These are phyloP conservation scores for Sarocladium strictum DNA, from an alignment of 2,329 filamentous ascomycete genomes.

Conservation along the genomic window DNA sequence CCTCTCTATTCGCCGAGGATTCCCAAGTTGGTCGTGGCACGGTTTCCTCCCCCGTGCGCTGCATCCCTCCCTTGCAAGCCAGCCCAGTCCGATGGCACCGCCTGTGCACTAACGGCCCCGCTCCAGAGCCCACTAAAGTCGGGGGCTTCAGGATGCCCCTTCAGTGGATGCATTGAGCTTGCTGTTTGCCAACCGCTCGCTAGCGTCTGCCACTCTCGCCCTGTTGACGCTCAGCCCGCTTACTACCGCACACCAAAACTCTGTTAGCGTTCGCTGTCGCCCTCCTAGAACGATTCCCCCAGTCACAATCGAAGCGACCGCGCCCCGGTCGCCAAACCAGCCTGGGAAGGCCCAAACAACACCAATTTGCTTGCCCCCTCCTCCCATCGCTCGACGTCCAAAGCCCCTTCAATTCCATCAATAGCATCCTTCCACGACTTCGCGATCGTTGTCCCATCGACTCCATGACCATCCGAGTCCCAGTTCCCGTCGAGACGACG, in stretches of 20 bases:
- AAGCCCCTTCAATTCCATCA: slow-evolving; percentile 8
- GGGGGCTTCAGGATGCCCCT: not conserved
- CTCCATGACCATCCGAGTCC: not conserved
- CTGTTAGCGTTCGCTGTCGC: slow-evolving; percentile 8
- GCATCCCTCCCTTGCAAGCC: not conserved
- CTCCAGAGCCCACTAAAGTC: not conserved
- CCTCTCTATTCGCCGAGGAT: not conserved
- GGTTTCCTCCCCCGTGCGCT: not conserved
- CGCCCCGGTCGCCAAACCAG: not conserved
- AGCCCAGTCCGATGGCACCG: not conserved
- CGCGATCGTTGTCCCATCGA: not conserved
- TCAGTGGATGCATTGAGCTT: not conserved
- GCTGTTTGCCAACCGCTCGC: no score
- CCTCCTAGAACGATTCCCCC: no score
- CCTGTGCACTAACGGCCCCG: slow-evolving; percentile 7
- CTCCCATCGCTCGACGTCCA: not conserved
- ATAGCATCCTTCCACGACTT: not conserved
- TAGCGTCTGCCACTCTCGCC: not conserved
- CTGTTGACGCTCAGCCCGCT: not conserved
- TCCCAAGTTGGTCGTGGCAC: not conserved
- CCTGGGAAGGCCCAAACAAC: not conserved
- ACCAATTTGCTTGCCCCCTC: slow-evolving; percentile 7
- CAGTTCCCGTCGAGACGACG: not conserved
- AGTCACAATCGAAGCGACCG: not conserved
- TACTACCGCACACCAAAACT: not conserved